Evolutionary conservation across 2,329 filamentous ascomycete genomes (phyloP), one percentile per base, ranked within the genome.

Genomic region (Akanthomyces lecanii): DNA sequence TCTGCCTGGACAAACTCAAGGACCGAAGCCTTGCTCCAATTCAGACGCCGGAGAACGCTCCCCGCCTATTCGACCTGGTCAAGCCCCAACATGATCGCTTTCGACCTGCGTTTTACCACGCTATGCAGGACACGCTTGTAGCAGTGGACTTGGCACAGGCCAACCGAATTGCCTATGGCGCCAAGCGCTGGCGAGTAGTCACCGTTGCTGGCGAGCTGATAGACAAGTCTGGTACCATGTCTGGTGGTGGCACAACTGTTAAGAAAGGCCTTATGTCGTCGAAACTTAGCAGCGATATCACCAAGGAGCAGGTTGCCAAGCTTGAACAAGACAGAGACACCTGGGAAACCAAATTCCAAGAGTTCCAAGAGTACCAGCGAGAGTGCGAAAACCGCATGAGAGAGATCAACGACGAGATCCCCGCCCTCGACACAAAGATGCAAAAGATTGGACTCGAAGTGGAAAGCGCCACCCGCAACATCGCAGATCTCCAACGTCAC

Each of bases 191-290:
- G 95, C 88, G 95, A 67, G 95, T 99, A 3, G 95, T 99, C 47
- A 99, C 95, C 0, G 84, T 99, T 2, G 92, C 93, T 65, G 95
- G 95, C 55, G 93, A 97, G 75, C 83, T 99, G 59, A 98, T 99
- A 68, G 95, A 99, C 78, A 96, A 96, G 74, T 97, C 94, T 1
- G 95, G 95, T 81, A 98, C 95, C 42, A 98, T 99, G 95, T 97
- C 91, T 64, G 95, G 95, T 80, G 95, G 95, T 81, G 95, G 95
- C 63, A 94, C 86, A 52, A 90, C 91, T 18, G 91, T 95, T 63
- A 93, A 94, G 69, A 92, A 89, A 72, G 96, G 96, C 0, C 87
- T 92, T 63, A 99, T 99, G 96, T 98, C 94, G 0, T 96, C 93
- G 12, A 98, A 97, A 76, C 87, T 96, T 52, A 88, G 90, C n/a